These are phyloP conservation scores for Clarireedia monteithiana DNA, from an alignment of 2,329 filamentous ascomycete genomes.

Conservation along the genomic window DNA sequence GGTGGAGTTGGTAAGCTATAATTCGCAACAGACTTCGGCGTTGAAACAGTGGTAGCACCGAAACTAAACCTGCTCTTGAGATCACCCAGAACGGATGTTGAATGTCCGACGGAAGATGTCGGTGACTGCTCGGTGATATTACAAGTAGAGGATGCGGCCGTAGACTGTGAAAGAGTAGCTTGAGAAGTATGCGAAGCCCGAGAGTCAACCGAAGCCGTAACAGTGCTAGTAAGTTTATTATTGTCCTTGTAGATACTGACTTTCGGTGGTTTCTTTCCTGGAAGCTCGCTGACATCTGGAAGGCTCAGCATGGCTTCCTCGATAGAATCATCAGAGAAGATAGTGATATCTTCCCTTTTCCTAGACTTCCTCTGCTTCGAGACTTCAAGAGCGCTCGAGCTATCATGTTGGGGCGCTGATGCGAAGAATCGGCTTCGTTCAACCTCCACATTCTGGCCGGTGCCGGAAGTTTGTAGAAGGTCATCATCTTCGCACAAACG, in stretches of 20 bases:
- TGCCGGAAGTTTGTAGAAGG: constrained; percentile 20
- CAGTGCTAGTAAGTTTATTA: not conserved
- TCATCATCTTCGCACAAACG: constrained; percentile 42
- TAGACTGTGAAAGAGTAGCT: constrained; percentile 17
- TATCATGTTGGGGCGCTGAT: constrained; percentile 27
- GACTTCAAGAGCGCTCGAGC: constrained; percentile 32
- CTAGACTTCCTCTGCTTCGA: constrained; percentile 31
- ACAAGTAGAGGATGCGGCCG: constrained; percentile 15
- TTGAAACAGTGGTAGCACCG: constrained; percentile 5
- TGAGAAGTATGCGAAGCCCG: not conserved
- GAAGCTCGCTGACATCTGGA: constrained; percentile 29
- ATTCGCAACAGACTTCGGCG: constrained; percentile 13
- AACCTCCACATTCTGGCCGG: constrained; percentile 26
- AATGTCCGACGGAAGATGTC: constrained; percentile 12
- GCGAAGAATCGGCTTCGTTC: constrained; percentile 42
- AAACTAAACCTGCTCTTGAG: constrained; percentile 22
- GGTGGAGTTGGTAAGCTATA: constrained; percentile 16
- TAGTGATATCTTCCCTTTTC: constrained; percentile 36
- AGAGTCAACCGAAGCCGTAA: not conserved
- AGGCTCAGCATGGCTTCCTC: constrained; percentile 41
- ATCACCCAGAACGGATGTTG: not conserved
- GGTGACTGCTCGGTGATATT: constrained; percentile 20
- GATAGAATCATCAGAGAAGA: constrained; percentile 45
- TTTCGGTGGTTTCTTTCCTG: constrained; percentile 14
- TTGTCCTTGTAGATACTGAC: constrained; percentile 20